These are phyloP conservation scores for Trichoderma reesei DNA, from an alignment of 495 filamentous ascomycete genomes.

Conservation along the genomic window DNA sequence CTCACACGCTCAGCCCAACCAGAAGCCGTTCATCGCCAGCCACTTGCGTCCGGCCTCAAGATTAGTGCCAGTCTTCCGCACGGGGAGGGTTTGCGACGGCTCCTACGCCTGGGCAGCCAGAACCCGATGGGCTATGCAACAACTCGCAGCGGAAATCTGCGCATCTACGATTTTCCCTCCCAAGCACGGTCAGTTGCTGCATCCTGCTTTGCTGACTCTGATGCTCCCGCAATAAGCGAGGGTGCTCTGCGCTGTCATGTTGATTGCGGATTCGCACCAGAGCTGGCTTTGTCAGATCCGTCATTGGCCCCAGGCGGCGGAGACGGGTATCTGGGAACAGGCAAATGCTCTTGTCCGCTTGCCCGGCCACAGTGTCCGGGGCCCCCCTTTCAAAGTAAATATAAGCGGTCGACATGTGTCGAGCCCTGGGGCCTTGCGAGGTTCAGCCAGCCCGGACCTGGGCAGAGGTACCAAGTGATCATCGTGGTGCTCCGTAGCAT, in stretches of 20 bases:
- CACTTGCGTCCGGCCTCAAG: not conserved
- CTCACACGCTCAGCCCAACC: conserved; percentile 5
- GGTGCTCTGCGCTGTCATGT: not conserved
- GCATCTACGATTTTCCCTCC: not conserved
- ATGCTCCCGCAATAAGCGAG: not conserved
- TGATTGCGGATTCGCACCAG: not conserved
- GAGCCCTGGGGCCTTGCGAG: not conserved
- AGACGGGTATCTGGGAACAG: too few species aligned
- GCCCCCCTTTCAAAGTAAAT: too few species aligned
- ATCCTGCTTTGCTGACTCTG: not conserved
- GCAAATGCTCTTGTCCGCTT: too few species aligned
- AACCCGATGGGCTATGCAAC: not conserved
- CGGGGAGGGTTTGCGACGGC: not conserved
- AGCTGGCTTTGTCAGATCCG: not conserved
- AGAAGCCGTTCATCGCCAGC: not conserved
- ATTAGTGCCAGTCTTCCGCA: not conserved
- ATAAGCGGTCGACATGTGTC: not conserved
- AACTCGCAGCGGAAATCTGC: not conserved
- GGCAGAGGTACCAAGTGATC: not conserved
- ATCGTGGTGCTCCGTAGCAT: not conserved
- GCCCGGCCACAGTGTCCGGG: too few species aligned
- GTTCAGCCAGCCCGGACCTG: not conserved
- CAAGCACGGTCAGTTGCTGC: not conserved
- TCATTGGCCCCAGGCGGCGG: too few species aligned
- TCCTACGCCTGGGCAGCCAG: not conserved